Base-by-base conservation (phyloP, 192 early-diverging fungal species). In the Coemansia sp. region DNA sequence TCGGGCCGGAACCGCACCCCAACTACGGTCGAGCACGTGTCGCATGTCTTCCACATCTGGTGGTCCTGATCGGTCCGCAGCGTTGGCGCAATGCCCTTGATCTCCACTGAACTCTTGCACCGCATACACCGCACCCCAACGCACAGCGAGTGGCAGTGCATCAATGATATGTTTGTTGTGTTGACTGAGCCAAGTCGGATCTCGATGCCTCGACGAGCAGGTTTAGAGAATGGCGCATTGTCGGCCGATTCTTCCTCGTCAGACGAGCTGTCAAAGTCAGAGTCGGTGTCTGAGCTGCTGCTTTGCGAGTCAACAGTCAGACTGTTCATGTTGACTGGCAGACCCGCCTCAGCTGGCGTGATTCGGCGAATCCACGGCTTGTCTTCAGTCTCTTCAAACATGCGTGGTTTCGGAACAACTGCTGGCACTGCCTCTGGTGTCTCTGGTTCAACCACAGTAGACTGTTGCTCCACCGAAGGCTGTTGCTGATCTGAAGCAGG, bases 111-210 rank as follows among this genome's bases (percentile, higher is more conserved):
- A 44, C 72, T 60, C 64, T 91, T 93, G 85, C 94, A 96, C 1
- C 91, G 82, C n/a, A 57, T 72, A 64, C 94, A 96, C 11, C 85
- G 84, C 5, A 92, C 86, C 0, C 84, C 50, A 6, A 94, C 37
- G 49, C 78, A 85, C 7, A 94, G 84, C 4, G 79, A 77, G 2
- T 75, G 71, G 71, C 89, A 89, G 60, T 87, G 75, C 5, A 92
- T 62, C 5, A 94, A 64, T 0, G 89, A 78, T 11, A 96, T 85
- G 60, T 86, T 84, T n/a, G 82, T 79, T 9, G 94, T 54, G 4
- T 76, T 52, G 0, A 84, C 65, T 15, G 87, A 71, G 0, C 86
- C 83, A 51, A 96, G 75, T 8, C 89, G 82, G 46, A 94, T 85
- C 51, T 91, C 88, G 11, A 85, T 91, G n/a, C 92, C 94, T 12